A percentile compares a stretch with the other conserved stretches of the same genome.
These are phyloP conservation scores for Lunasporangiospora selenospora DNA, from an alignment of 192 early-diverging fungal species.

Conservation along the genomic window DNA sequence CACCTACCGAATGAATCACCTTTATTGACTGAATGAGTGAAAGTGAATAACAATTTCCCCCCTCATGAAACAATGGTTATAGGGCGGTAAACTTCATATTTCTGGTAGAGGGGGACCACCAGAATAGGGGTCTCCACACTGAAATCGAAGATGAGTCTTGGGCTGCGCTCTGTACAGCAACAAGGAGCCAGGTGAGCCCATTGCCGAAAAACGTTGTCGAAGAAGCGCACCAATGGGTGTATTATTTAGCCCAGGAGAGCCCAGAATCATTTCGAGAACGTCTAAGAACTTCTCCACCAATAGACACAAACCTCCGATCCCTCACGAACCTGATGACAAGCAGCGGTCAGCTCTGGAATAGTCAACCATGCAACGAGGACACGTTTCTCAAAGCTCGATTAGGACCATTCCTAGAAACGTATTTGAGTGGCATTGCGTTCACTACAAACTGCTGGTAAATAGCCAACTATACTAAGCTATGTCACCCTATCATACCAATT, in stretches of 20 bases:
- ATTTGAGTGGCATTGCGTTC: background rate
- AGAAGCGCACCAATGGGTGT: slow-evolving; percentile 7
- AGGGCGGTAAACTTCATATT: too few species aligned
- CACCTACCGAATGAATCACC: too few species aligned
- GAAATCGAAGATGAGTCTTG: slow-evolving; percentile 6
- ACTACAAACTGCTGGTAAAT: slow-evolving; percentile 6
- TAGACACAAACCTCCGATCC: background rate
- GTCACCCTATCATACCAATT: background rate
- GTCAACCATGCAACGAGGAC: slow-evolving; percentile 9
- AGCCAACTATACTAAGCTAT: too few species aligned
- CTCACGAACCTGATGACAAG: background rate
- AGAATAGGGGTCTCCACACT: too few species aligned
- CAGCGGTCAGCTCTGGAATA: slow-evolving; percentile 7
- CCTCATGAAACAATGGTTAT: too few species aligned
- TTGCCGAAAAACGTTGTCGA: background rate
- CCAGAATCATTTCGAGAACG: background rate
- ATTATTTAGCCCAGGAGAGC: background rate
- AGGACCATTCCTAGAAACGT: slow-evolving; percentile 4
- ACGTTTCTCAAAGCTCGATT: slow-evolving; percentile 7
- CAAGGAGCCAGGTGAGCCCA: background rate
- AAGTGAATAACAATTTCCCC: too few species aligned
- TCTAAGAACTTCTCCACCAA: background rate
- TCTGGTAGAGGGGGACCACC: too few species aligned
- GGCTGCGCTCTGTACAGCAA: slow-evolving; percentile 3
- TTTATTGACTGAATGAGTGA: too few species aligned